Evolutionary conservation across 257 asterid species (phyloP), one percentile per base, ranked within the genome.

Genomic region (Misopates orontium): DNA sequence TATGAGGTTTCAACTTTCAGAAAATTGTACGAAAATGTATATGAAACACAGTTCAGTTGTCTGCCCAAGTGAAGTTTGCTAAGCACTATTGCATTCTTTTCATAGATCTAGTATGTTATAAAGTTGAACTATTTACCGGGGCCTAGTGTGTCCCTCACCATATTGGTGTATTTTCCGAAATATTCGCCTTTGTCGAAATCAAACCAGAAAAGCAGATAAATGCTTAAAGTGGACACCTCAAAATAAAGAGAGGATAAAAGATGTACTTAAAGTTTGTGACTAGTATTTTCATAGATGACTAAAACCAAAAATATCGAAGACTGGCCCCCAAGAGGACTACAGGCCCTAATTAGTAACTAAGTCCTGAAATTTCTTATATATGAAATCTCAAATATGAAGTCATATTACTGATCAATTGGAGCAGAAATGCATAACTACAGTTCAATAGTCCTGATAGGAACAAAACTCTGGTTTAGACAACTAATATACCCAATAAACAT

Each of bases 131-230:
- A 9, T 49, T 36, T 10, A 3, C 31, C 39, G 51, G 23, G 50
- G 41, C 32, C 42, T 36, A 8, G 10, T 36, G 42, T 36, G 42
- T 36, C 42, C 42, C 42, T 36, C 42, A 36, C 42, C 42, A 8
- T 32, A 17, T 10, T 17, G 19, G 54, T 59, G 58, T 22, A 52
- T 18, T 24, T 50, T 23, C 41, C 42, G 44, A 60, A 21, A 52
- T 39, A 47, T 22, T 39, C 44, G 42, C 62, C 62, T 54, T 66
- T 69, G 42, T 22, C 44, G 36, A 22, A 28, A 61, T 42, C 63
- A 52, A 70, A 70, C 61, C 69, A 70, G 18, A 56, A 56, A 67
- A 56, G 36, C 48, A 18, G 55, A 67, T 18, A 55, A 14, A 42
- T 58, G 13, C 22, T 40, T 60, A 60, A 60, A 60, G 65, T 39